Evolutionary conservation across 768 basidiomycete species (phyloP), one percentile per base, ranked within the genome.

Genomic region (Boletus reticulatus): DNA sequence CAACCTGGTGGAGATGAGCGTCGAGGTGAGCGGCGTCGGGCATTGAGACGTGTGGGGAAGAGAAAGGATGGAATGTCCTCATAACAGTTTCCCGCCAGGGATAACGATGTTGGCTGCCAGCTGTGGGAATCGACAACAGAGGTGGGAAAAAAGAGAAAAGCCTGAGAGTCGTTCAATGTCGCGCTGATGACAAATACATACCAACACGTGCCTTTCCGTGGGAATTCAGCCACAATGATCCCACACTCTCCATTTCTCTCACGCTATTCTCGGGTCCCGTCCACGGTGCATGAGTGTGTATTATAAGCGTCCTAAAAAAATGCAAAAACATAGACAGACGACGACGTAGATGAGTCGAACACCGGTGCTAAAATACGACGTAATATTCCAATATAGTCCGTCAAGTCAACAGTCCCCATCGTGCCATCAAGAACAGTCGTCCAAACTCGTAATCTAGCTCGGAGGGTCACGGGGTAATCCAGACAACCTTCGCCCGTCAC

Each of bases 81-180:
- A 75, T 75, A 67, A 72, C 68, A 67, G 62, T 73, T 75, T 71
- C 76, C 74, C 71, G 75, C 65, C 69, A 67, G 66, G 71, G 71
- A 71, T 71, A 64, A 63, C 64, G 62, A 67, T 47, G 68, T 70
- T 69, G 69, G 66, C 64, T 69, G 70, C 67, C 68, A 66, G 72
- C 74, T 78, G 76, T 78, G 76, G 76, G 77, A 78, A 78, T 69
- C 59, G 63, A 63, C 61, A 67, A 62, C 67, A 67, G 66, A 73
- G 72, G 76, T 78, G 76, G 77, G 76, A 78, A 78, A 76, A 78
- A 77, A 59, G 57, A 62, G 52, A 61, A 58, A 53, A 55, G 63
- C 65, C 65, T 72, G 70, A 62, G 64, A 63, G 62, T 57, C 51
- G 57, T 61, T 37, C 60, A 69, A 64, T 54, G 56, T 59, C 48